Conservation (phyloP, 352 stramenopile genomes). For the Globisporangium middletonii region DNA sequence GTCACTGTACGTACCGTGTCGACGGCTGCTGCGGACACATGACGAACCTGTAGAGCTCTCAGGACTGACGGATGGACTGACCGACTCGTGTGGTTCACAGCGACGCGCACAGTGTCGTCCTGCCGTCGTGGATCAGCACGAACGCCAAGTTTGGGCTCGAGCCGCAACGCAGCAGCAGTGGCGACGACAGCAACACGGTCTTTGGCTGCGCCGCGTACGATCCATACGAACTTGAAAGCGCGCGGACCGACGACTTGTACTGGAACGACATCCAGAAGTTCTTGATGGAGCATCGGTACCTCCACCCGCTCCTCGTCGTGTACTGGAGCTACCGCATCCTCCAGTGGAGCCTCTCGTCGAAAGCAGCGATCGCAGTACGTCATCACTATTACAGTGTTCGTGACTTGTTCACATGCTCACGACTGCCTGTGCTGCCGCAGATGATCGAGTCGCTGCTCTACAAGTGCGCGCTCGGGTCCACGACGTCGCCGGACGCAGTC, state of each 20-base stretch:
- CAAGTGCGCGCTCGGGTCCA: slow-evolving; percentile 48
- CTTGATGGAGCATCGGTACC: slow-evolving; percentile 44
- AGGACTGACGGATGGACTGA: neutral
- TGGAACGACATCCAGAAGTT: slow-evolving; percentile 81
- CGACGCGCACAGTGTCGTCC: slow-evolving; percentile 24
- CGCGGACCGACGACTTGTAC: slow-evolving; percentile 62
- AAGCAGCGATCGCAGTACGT: slow-evolving; percentile 49
- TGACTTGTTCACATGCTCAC: neutral
- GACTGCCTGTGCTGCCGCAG: slow-evolving; percentile 18
- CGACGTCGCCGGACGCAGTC: slow-evolving; percentile 38
- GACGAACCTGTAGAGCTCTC: too few species aligned
- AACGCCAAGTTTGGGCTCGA: slow-evolving; percentile 23
- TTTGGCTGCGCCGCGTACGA: slow-evolving; percentile 24
- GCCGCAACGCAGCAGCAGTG: neutral
- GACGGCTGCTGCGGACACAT: too few species aligned
- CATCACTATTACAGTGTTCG: neutral
- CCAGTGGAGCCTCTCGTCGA: slow-evolving; percentile 57
- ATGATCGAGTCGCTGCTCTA: slow-evolving; percentile 59
- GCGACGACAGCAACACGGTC: too few species aligned
- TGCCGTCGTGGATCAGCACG: slow-evolving; percentile 38
- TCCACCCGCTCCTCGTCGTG: slow-evolving; percentile 53
- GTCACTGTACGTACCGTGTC: slow-evolving; percentile 7
- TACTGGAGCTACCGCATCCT: slow-evolving; percentile 70
- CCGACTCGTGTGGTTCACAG: slow-evolving; percentile 7
- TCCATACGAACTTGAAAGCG: slow-evolving; percentile 63